Percentiles rank a stretch among this genome's conserved stretches.
These are phyloP conservation scores for Xylaria sp. DNA, from an alignment of 2,329 filamentous ascomycete genomes.

Conservation along the genomic window DNA sequence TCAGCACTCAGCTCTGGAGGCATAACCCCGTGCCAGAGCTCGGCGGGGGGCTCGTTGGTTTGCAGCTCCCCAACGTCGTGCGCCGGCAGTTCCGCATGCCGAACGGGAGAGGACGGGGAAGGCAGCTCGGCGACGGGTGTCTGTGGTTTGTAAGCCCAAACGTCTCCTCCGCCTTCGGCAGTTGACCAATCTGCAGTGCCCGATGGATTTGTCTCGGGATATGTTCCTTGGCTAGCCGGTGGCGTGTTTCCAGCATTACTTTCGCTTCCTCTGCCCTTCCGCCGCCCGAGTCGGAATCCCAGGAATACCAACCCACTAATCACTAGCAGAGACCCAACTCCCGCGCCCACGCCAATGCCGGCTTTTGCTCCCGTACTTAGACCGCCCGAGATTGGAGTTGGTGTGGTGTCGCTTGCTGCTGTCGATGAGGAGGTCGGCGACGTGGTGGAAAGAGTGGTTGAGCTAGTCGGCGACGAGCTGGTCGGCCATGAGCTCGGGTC, in stretches of 20 bases:
- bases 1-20: slow-evolving; percentile 30
- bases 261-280: slow-evolving; percentile 1
- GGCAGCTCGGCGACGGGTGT: slow-evolving; percentile 12
- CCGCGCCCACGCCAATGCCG: slow-evolving; percentile 53
- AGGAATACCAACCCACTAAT: slow-evolving; percentile 32
- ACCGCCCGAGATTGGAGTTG: background rate
- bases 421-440: slow-evolving; percentile 17
- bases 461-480: slow-evolving; percentile 5
- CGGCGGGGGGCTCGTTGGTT: slow-evolving; percentile 9
- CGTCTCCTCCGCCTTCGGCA: slow-evolving; percentile 9
- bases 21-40: slow-evolving; percentile 31
- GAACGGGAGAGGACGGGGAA: background rate
- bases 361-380: slow-evolving; percentile 34
- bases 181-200: background rate
- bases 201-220: slow-evolving; percentile 2
- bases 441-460: slow-evolving; percentile 1
- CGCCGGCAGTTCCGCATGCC: slow-evolving; percentile 6
- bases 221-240: background rate
- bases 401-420: background rate
- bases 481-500: background rate
- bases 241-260: background rate
- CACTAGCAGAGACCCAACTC: slow-evolving; percentile 44
- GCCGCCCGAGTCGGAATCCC: slow-evolving; percentile 25
- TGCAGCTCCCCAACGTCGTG: slow-evolving; percentile 22
- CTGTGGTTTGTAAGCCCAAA: slow-evolving; percentile 23